phyloP scores from a whole-genome alignment of 768 basidiomycete species.

The Trametes maxima region DNA sequence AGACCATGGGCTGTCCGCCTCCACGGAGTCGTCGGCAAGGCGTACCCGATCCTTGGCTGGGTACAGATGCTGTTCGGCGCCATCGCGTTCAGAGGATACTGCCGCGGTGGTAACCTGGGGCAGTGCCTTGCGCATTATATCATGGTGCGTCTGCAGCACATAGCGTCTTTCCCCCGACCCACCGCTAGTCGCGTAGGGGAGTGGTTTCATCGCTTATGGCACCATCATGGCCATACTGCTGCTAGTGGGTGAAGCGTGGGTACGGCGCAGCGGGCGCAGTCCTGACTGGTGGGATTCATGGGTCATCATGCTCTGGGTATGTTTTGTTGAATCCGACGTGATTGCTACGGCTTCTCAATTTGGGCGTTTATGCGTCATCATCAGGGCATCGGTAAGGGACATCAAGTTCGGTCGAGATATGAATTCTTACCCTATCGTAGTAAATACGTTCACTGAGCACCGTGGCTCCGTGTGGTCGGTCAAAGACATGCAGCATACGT shows the following conservation, averaged over 20 bases:
- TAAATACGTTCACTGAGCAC: slow-evolving; percentile 95
- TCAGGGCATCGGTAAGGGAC: slow-evolving; percentile 59
- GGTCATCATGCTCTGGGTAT: slow-evolving; percentile 57
- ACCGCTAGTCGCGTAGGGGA: slow-evolving; percentile 48
- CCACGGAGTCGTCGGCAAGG: slow-evolving; percentile 82
- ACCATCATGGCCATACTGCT: slow-evolving; percentile 79
- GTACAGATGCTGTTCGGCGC: slow-evolving; percentile 87
- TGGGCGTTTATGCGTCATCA: background rate
- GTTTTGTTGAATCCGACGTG: slow-evolving; percentile 26
- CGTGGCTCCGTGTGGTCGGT: slow-evolving; percentile 79
- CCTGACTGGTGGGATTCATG: slow-evolving; percentile 90
- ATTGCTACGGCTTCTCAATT: background rate
- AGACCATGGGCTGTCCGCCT: slow-evolving; percentile 69
- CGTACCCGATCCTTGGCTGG: slow-evolving; percentile 87
- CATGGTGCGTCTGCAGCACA: slow-evolving; percentile 48
- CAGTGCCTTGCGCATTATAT: slow-evolving; percentile 92
- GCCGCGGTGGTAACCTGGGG: slow-evolving; percentile 71
- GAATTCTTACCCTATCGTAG: slow-evolving; percentile 33
- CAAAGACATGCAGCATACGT: slow-evolving; percentile 97
- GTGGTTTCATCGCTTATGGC: slow-evolving; percentile 88
- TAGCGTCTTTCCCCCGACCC: background rate
- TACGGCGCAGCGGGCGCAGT: slow-evolving; percentile 66
- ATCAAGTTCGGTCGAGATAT: background rate
- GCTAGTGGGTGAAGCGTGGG: slow-evolving; percentile 77
- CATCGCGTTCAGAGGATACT: slow-evolving; percentile 74